Percentiles rank a stretch among this genome's conserved stretches.
Evolutionary conservation across 1,284 basidiomycete genomes (phyloP).

Genomic region (Ceraceosorus guamensis): DNA sequence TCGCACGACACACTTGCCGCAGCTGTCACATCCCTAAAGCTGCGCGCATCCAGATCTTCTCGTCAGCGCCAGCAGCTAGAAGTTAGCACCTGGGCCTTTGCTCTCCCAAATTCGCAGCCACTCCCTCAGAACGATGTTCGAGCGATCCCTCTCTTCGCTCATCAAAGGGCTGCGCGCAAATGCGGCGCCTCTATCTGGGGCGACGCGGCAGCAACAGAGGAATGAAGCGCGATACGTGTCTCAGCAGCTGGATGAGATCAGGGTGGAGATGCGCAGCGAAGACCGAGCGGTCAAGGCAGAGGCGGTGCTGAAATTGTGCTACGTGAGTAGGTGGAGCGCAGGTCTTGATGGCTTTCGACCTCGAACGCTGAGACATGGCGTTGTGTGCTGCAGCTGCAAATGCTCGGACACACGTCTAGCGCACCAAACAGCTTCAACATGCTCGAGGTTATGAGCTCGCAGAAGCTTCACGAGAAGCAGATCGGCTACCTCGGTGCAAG

Average conservation of each 20-base stretch:
- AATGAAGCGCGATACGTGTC: slow-evolving; percentile 51
- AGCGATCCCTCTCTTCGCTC: slow-evolving; percentile 40
- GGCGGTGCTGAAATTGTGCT: slow-evolving; percentile 90
- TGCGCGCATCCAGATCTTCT: too few relatives aligned
- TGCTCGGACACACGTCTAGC: slow-evolving; percentile 62
- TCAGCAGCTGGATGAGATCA: slow-evolving; percentile 61
- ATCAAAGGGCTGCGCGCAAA: slow-evolving; percentile 43
- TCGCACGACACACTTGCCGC: too few relatives aligned
- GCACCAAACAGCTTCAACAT: slow-evolving; percentile 60
- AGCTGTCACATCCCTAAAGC: too few relatives aligned
- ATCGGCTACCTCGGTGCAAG: slow-evolving; percentile 91
- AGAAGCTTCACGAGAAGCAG: slow-evolving; percentile 82
- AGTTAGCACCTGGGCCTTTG: too few relatives aligned
- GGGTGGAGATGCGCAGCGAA: slow-evolving; percentile 79
- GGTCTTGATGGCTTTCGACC: too few relatives aligned
- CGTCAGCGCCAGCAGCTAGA: too few relatives aligned
- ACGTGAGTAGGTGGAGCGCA: slow-evolving; percentile 58
- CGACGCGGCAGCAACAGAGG: too few relatives aligned
- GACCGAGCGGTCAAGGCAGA: slow-evolving; percentile 96
- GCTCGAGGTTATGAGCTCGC: slow-evolving; percentile 93
- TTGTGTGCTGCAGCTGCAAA: slow-evolving; percentile 58
- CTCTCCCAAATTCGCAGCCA: not conserved
- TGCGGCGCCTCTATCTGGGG: not conserved
- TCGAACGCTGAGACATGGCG: too few relatives aligned
- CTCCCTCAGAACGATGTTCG: slow-evolving; percentile 30